phyloP scores from a whole-genome alignment of 768 basidiomycete genomes.

The Austroboletus eburneus region DNA sequence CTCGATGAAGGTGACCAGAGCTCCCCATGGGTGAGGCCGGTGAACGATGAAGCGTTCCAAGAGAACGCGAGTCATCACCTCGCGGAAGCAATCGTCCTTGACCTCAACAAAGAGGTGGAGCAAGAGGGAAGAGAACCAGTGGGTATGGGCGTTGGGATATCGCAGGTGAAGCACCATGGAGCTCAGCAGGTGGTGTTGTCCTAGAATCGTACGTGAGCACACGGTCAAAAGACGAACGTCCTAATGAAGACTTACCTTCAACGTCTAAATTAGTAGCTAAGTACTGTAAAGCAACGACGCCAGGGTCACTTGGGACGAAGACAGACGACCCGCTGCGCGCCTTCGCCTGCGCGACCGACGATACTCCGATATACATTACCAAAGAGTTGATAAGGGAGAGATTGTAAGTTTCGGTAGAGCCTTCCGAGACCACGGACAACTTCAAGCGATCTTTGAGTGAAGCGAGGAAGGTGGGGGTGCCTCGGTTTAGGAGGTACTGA shows the following conservation, averaged over 20 bases:
- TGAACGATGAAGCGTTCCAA: slow-evolving; percentile 92
- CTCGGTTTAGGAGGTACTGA: slow-evolving; percentile 77
- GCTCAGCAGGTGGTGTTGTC: slow-evolving; percentile 91
- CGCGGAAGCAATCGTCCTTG: slow-evolving; percentile 70
- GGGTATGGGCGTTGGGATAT: slow-evolving; percentile 97
- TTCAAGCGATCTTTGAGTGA: slow-evolving; percentile 76
- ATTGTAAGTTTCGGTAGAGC: slow-evolving; percentile 67
- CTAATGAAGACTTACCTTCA: slow-evolving; percentile 61
- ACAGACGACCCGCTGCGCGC: slow-evolving; percentile 76
- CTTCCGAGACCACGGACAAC: slow-evolving; percentile 42
- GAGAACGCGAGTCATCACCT: slow-evolving; percentile 84
- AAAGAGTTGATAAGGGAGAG: slow-evolving; percentile 87
- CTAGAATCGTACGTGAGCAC: slow-evolving; percentile 37
- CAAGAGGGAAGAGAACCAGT: slow-evolving; percentile 93
- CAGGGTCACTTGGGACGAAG: slow-evolving; percentile 79
- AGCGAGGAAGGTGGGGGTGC: slow-evolving; percentile 65
- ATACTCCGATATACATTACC: slow-evolving; percentile 95
- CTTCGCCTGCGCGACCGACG: slow-evolving; percentile 85
- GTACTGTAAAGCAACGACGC: slow-evolving; percentile 80
- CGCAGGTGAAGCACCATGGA: slow-evolving; percentile 94
- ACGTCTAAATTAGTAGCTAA: slow-evolving; percentile 80
- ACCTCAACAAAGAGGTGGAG: slow-evolving; percentile 84
- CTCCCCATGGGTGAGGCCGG: slow-evolving; percentile 96
- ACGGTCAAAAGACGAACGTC: neutral
- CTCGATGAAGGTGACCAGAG: slow-evolving; percentile 90